phyloP scores from a whole-genome alignment of 2,329 filamentous ascomycete genomes.

The Coniochaeta prunicola region DNA sequence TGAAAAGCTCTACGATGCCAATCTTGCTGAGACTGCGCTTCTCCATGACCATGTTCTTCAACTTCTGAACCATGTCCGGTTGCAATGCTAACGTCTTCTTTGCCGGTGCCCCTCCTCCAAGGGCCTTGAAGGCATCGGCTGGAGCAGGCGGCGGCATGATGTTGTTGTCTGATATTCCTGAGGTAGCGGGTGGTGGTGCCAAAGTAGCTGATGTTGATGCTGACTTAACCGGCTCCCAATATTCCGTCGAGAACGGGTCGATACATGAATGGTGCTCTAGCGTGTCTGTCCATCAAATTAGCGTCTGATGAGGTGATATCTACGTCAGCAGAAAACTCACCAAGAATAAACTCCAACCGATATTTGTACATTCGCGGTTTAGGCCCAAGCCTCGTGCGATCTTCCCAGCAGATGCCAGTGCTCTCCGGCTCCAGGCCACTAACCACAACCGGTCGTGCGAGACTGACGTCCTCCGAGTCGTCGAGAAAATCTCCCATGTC shows the following conservation, averaged over 20 bases:
- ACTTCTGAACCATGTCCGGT: slow-evolving; percentile 51
- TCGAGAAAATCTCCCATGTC: slow-evolving; percentile 90
- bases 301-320: no score
- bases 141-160: slow-evolving; percentile 10
- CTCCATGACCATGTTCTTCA: slow-evolving; percentile 63
- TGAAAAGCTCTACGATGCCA: slow-evolving; percentile 67
- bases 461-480: slow-evolving; percentile 66
- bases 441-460: slow-evolving; percentile 49
- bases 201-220: slow-evolving; percentile 9
- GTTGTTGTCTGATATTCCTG: slow-evolving; percentile 1
- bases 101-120: slow-evolving; percentile 7
- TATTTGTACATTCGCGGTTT: slow-evolving; percentile 49
- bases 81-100: slow-evolving; percentile 36
- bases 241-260: slow-evolving; percentile 75
- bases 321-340: slow-evolving; percentile 45
- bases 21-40: slow-evolving; percentile 55
- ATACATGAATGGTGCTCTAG: slow-evolving; percentile 51
- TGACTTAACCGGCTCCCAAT: slow-evolving; percentile 55
- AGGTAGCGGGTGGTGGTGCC: slow-evolving; percentile 2
- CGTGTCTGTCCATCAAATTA: slow-evolving; percentile 23
- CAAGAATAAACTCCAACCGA: slow-evolving; percentile 67
- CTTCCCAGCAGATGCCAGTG: slow-evolving; percentile 81
- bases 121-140: slow-evolving; percentile 14
- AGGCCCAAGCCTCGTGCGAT: slow-evolving; percentile 38
- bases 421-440: slow-evolving; percentile 69